Conservation (phyloP, 2,329 filamentous ascomycete species). For the Diaporthe sp. region DNA sequence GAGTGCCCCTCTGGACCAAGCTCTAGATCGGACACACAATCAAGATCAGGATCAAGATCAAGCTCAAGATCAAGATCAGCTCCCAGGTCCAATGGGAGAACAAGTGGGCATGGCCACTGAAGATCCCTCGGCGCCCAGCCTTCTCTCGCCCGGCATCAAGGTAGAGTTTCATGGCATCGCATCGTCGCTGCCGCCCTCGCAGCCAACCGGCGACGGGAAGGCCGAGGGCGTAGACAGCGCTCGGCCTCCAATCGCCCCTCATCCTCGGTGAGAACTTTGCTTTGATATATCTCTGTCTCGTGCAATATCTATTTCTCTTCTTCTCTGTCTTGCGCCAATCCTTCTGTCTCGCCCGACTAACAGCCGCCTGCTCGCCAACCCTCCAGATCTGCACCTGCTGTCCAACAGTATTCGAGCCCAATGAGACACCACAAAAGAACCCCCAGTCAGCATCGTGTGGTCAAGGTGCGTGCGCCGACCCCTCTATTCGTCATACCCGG, state of each 20-base stretch:
- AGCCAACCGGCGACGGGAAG: slow-evolving; percentile 30
- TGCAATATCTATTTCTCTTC: not conserved
- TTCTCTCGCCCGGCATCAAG: slow-evolving; percentile 51
- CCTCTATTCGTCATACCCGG: not conserved
- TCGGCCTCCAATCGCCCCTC: slow-evolving; percentile 49
- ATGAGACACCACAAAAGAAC: slow-evolving; percentile 68
- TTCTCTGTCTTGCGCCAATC: not conserved
- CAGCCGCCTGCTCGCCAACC: not conserved
- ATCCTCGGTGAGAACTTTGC: slow-evolving; percentile 51
- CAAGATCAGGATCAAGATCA: too few species aligned
- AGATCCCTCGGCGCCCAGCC: slow-evolving; percentile 36
- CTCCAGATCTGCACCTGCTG: slow-evolving; percentile 55
- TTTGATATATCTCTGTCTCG: slow-evolving; percentile 28
- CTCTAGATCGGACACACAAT: not conserved
- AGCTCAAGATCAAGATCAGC: not conserved
- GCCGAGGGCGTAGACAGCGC: slow-evolving; percentile 31
- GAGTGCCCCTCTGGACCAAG: slow-evolving; percentile 20
- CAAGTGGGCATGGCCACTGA: slow-evolving; percentile 10
- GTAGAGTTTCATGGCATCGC: slow-evolving; percentile 47
- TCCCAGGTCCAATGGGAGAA: not conserved
- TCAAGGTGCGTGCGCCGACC: slow-evolving; percentile 59
- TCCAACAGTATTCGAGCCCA: slow-evolving; percentile 60
- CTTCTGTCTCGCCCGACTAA: slow-evolving; percentile 22
- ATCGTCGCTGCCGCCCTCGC: not conserved
- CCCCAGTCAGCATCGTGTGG: slow-evolving; percentile 66